These are phyloP conservation scores for Strobilomyces confusus DNA, from an alignment of 768 basidiomycete genomes.

Conservation along the genomic window DNA sequence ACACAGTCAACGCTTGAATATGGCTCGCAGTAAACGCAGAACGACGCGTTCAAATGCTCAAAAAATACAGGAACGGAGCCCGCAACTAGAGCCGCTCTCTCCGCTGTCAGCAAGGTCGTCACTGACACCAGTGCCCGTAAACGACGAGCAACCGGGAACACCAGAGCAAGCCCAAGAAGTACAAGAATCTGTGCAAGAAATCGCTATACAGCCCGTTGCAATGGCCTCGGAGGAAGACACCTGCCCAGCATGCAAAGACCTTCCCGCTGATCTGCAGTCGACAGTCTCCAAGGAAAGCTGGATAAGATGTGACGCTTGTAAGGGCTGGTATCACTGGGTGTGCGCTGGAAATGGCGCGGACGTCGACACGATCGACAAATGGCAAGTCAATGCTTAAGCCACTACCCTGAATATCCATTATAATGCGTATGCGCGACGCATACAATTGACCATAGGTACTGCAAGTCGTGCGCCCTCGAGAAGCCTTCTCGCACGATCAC, in stretches of 20 bases:
- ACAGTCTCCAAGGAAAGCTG: conserved; percentile 65
- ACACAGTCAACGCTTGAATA: conserved; percentile 18
- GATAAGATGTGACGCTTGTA: conserved; percentile 81
- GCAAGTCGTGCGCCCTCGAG: conserved; percentile 54
- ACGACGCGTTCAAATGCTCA: conserved; percentile 35
- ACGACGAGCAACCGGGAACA: conserved; percentile 13
- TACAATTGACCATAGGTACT: conserved; percentile 53
- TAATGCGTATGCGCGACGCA: conserved; percentile 18
- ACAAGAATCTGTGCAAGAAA: conserved; percentile 14
- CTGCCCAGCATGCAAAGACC: conserved; percentile 53
- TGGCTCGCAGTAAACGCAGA: conserved; percentile 46
- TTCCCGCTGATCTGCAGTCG: conserved; percentile 26
- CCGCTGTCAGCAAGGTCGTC: conserved; percentile 29
- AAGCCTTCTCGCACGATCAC: conserved; percentile 65
- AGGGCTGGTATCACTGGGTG: conserved; percentile 81
- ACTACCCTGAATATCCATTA: conserved; percentile 8
- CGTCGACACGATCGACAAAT: conserved; percentile 71
- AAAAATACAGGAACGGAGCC: conserved; percentile 34
- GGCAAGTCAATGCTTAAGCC: conserved; percentile 42
- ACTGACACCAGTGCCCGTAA: conserved; percentile 25
- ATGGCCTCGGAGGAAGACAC: conserved; percentile 27
- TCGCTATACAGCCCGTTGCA: conserved; percentile 3
- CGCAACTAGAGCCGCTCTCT: conserved; percentile 30
- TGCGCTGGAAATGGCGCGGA: conserved; percentile 68
- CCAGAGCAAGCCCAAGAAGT: conserved; percentile 16